Base-by-base conservation (phyloP, 106 monocot genomes). In the Dendrobium catenatum region DNA sequence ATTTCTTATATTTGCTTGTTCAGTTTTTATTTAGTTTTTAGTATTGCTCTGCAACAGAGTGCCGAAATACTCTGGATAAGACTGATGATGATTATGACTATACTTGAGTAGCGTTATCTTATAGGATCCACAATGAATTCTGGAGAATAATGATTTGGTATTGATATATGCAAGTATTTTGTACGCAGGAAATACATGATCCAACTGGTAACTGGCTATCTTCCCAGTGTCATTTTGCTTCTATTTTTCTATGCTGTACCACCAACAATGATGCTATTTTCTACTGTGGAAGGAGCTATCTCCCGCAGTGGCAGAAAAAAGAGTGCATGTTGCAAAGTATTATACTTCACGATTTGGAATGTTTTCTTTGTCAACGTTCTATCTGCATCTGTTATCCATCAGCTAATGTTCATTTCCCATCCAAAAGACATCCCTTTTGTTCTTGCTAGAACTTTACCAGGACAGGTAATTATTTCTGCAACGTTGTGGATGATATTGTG, bases 261-360 rank as follows among this genome's bases (percentile, higher is more conserved):
- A 51, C 95, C 95, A 29, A 78, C 76, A 26, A 95, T 95, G 95
- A 95, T 93, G 91, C 83, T 93, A 31, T 91, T 95, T 80, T 88
- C 95, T 51, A 44, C 93, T 9, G 26, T 91, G 33, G 95, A 95
- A 81, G 95, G 93, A 49, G 86, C 93, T 43, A 81, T 89, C 37
- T 93, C 95, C 42, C 89, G 84, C 31, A 95, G 95, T 80, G 79
- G 47, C 26, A 85, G 95, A 79, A 93, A 95, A 86, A 95, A 82
- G 56, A 95, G 95, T 88, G 95, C 95, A 22, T 84, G 85, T 68
- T 87, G 44, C 46, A 95, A 95, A 89, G 89, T 95, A 24, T 77
- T 95, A 54, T 95, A 86, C 82, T 95, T 95, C 86, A 88, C 81
- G 31, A 89, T 95, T 44, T 95, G 95, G 95, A 95, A 95, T 84